These are phyloP conservation scores for Porogramme epimiltina DNA, from an alignment of 1,284 basidiomycete species.

Conservation along the genomic window DNA sequence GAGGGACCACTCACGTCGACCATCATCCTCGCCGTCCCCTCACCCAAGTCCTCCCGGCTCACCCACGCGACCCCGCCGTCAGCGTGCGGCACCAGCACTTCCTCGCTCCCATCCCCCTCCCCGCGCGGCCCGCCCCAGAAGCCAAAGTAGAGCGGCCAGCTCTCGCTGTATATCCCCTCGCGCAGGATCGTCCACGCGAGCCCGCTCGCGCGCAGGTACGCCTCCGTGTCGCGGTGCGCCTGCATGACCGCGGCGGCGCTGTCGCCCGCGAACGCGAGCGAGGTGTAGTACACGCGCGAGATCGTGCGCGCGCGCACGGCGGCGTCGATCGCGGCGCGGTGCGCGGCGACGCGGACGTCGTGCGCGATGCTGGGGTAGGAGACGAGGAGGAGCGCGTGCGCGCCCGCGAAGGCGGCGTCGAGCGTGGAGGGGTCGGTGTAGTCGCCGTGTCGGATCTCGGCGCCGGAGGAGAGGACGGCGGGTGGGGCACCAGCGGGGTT, in stretches of 20 bases:
- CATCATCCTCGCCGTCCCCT: conserved; percentile 35
- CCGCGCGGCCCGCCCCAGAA: conserved; percentile 22
- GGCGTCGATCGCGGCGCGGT: conserved; percentile 41
- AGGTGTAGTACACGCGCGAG: conserved; percentile 41
- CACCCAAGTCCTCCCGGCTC: conserved; percentile 34
- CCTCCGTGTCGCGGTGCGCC: conserved; percentile 40
- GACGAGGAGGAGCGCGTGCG: conserved; percentile 38
- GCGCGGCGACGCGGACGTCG: conserved; percentile 33
- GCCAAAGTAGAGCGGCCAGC: conserved; percentile 39
- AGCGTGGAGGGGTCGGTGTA: conserved; percentile 34
- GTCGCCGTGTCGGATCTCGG: conserved; percentile 35
- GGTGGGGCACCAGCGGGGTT: conserved; percentile 33
- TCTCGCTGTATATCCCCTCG: conserved; percentile 43
- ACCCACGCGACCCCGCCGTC: conserved; percentile 37
- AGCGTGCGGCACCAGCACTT: conserved; percentile 28
- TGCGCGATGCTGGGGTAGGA: conserved; percentile 40
- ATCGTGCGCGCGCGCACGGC: conserved; percentile 33
- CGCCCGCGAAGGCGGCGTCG: conserved; percentile 35
- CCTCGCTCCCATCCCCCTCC: conserved; percentile 16
- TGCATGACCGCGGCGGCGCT: conserved; percentile 38
- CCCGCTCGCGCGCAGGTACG: conserved; percentile 37
- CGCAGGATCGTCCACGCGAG: conserved; percentile 38
- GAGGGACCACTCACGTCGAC: conserved; percentile 16
- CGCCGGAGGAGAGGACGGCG: conserved; percentile 26
- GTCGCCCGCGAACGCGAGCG: conserved; percentile 36